phyloP scores from a whole-genome alignment of 2,329 filamentous ascomycete species.

The Sporothrix inflata region DNA sequence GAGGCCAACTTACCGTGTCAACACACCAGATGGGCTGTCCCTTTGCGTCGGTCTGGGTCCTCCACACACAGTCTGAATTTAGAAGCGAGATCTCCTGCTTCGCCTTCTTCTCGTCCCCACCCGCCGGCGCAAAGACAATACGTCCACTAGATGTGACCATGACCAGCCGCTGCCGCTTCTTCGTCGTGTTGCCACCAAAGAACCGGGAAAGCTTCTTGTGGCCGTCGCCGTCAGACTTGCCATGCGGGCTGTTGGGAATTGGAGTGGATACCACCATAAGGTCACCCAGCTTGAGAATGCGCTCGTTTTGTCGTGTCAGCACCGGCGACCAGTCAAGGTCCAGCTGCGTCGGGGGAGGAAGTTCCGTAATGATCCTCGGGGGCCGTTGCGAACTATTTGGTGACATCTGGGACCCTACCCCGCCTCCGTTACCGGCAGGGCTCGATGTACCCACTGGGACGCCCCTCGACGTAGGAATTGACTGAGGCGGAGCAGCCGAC shows the following conservation, averaged over 20 bases:
- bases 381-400: conserved; percentile 59
- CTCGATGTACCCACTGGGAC: conserved; percentile 33
- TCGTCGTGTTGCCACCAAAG: conserved; percentile 86
- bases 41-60: conserved; percentile 80
- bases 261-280: conserved; percentile 81
- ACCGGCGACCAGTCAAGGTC: conserved; percentile 99
- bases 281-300: conserved; percentile 93
- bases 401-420: conserved; percentile 33
- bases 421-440: conserved; percentile 7
- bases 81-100: conserved; percentile 91
- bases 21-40: conserved; percentile 87
- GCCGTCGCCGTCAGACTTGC: conserved; percentile 66
- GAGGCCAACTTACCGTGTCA: conserved; percentile 73
- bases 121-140: conserved; percentile 85
- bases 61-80: conserved; percentile 74
- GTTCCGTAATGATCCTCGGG: conserved; percentile 85
- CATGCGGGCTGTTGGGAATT: conserved; percentile 72
- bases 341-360: conserved; percentile 93
- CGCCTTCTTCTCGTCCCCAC: conserved; percentile 92
- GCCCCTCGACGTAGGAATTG: conserved; percentile 39
- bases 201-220: conserved; percentile 93
- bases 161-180: conserved; percentile 89
- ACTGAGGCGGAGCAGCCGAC: conserved; percentile 39
- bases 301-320: conserved; percentile 84
- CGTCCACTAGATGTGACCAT: conserved; percentile 93